phyloP scores from a whole-genome alignment of 73 alveolate species.

The Paramecium sexaurelia region DNA sequence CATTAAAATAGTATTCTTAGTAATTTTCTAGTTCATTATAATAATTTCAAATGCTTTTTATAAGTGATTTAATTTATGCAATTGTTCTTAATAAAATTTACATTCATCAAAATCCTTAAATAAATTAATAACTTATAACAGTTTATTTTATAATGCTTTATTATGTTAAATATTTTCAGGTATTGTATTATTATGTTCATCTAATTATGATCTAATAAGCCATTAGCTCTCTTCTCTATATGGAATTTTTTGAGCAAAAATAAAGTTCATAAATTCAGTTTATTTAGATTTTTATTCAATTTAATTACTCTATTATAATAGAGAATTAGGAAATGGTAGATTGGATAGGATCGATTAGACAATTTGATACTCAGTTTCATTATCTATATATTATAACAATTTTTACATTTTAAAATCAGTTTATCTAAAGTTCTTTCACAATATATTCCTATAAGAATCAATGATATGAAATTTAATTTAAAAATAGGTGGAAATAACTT shows the following conservation, averaged over 20 bases:
- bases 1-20: neutral
- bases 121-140: neutral
- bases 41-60: neutral
- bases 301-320: neutral
- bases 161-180: neutral
- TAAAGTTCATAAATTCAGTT: neutral
- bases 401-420: neutral
- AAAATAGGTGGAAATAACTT: neutral
- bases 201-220: neutral
- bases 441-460: neutral
- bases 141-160: neutral
- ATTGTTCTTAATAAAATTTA: neutral
- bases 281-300: neutral
- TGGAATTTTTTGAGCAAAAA: neutral
- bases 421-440: neutral
- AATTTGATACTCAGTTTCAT: neutral
- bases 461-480: neutral
- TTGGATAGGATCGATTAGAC: neutral
- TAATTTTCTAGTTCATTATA: neutral
- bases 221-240: neutral
- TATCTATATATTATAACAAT: neutral
- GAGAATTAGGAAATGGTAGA: slow-evolving; percentile 8
- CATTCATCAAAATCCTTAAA: slow-evolving; percentile 31
- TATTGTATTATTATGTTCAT: neutral
- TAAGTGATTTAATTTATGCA: neutral